A percentile compares a stretch with the other conserved stretches of the same genome.
phyloP scores from a whole-genome alignment of 2,329 filamentous ascomycete species.

The Orbilia oligospora region DNA sequence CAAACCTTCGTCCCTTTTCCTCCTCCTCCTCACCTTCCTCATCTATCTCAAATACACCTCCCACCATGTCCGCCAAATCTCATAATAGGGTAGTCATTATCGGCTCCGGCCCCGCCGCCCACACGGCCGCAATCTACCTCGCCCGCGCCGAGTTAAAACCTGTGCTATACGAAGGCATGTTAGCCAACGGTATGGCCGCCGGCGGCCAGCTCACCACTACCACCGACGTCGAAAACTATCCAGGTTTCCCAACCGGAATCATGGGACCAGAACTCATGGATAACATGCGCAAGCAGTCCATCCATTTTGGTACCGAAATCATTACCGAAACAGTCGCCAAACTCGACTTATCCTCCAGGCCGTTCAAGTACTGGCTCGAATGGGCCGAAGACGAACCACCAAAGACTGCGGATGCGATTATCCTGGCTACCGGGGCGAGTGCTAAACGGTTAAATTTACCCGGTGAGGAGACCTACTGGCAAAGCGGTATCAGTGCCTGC shows the following conservation, averaged over 20 bases:
- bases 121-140: conserved; percentile 97
- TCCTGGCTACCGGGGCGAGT: conserved; percentile 95
- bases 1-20: conserved; percentile 3
- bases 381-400: conserved; percentile 83
- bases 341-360: conserved; percentile 84
- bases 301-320: conserved; percentile 92
- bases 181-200: conserved; percentile 95
- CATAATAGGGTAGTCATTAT: conserved; percentile 93
- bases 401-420: conserved; percentile 90
- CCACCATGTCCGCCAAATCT: conserved; percentile 73
- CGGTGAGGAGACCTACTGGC: conserved; percentile 97
- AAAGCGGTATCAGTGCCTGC: conserved; percentile 94
- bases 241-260: conserved; percentile 91
- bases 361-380: conserved; percentile 95
- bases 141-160: conserved; percentile 94
- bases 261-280: conserved; percentile 94
- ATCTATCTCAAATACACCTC: conserved; percentile 15
- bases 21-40: conserved; percentile 31
- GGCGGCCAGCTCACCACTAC: conserved; percentile 98
- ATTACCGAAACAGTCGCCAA: conserved; percentile 91
- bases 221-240: conserved; percentile 98
- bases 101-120: conserved; percentile 96
- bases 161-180: conserved; percentile 96
- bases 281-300: conserved; percentile 90
- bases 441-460: conserved; percentile 84